A percentile compares a stretch with the other conserved stretches of the same genome.
These are phyloP conservation scores for Morella rubra DNA, from an alignment of 306 rosid species.

Conservation along the genomic window DNA sequence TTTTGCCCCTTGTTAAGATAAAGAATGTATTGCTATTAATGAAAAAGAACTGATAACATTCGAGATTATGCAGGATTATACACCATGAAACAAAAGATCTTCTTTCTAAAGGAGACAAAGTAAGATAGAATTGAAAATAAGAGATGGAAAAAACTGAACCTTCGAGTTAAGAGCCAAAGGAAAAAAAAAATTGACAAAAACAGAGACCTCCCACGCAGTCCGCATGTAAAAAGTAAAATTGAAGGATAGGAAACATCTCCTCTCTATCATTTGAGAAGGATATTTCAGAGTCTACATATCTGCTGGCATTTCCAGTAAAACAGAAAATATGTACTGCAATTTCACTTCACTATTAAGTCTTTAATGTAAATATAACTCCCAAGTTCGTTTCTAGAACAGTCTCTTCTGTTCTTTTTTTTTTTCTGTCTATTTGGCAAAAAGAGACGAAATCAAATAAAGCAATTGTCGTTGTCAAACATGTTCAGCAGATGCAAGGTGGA, in stretches of 20 bases:
- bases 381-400: background rate
- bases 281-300: background rate
- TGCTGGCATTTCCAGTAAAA: background rate
- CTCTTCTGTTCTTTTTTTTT: too few species aligned
- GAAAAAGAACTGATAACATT: too few species aligned
- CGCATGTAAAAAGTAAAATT: background rate
- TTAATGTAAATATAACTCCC: background rate
- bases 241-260: background rate
- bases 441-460: background rate
- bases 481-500: background rate
- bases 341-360: background rate
- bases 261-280: background rate
- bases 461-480: background rate
- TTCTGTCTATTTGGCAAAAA: background rate
- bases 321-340: background rate
- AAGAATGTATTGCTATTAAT: background rate
- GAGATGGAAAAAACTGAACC: background rate
- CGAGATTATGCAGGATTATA: too few species aligned
- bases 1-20: background rate
- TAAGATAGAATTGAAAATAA: background rate
- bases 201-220: background rate
- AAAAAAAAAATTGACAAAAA: background rate
- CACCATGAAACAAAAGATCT: too few species aligned
- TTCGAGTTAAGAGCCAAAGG: background rate
- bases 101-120: too few species aligned